Evolutionary conservation across 306 rosid species (phyloP), one percentile per base, ranked within the genome.

Genomic region (Morella rubra): DNA sequence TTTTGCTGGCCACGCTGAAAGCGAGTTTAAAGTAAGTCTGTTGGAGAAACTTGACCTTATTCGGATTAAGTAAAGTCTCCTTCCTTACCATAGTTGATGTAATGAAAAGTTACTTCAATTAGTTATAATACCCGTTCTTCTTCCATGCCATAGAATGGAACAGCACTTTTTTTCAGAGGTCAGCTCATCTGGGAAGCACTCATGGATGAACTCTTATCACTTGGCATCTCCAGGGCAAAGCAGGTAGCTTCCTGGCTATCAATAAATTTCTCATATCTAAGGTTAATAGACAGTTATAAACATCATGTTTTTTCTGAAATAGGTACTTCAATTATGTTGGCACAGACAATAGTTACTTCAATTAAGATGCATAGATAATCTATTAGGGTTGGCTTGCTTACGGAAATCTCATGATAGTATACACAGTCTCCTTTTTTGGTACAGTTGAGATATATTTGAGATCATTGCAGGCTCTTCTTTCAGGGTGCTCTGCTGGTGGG

Each of bases 401-500:
- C 7, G 24, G 41, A 4, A 41, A 66, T 24, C 40, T 66, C 49
- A 42, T 44, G 47, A 16, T n/a, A 44, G 9, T 41, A 4, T 42
- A 8, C 2, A 18, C 14, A 5, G 13, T 42, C 18, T 9, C 8
- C 22, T 16, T 42, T 11, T 66, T 66, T 18, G 71, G n/a, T 42
- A 7, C 19, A 42, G 18, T 75, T 54, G 67, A 51, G 60, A 76
- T 79, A 27, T 22, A 56, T 72, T 32, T 56, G 45, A 53, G 77
- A 76, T 74, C 79, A 7, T 76, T 76, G 78, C 86, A 96, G 99
- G 99, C 98, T 74, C 89, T 96, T 82, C 91, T 96, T 82, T 89
- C 97, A 49, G 99, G 99, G 82, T 96, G 99, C 88, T 96, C 99
- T 75, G 98, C 99, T 15, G 98, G 99, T 69, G 98, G 98, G 16